Evolutionary conservation across 805 yeast genomes (phyloP), one percentile per base, ranked within the genome.

Genomic region (Zygosaccharomyces gambellarensis): DNA sequence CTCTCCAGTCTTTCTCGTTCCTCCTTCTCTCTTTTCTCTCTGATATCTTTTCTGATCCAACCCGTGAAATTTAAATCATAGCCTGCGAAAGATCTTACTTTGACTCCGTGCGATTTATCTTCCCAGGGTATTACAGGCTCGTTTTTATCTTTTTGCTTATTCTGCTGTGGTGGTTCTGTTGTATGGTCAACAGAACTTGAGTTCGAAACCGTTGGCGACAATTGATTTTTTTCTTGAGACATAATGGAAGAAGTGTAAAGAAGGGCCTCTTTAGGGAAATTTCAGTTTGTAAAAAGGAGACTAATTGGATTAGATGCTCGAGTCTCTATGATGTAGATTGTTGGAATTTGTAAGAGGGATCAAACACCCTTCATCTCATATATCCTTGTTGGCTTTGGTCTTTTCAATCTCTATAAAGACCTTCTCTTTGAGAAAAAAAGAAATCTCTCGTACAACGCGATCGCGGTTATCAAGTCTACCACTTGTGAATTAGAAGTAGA

Each of bases 81-180:
- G 23, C 66, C 65, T 28, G 63, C 59, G 36, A 64, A 64, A 36
- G 62, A 56, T 46, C 55, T 62, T 17, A 64, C 52, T 2, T 48
- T 50, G 5, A 61, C 55, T 10, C 48, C 51, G 5, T 51, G 50
- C 3, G 53, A 50, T 11, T 44, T 53, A 25, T 50, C 48, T 14
- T 54, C 55, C 67, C 66, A 59, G n/a, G 61, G 65, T 3, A 57
- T 43, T 5, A 53, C 65, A 11, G 59, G 64, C 30, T 40, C 46
- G 12, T 45, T 46, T 19, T 51, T 42, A 32, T 44, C 52, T 38
- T 30, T 29, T 32, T 39, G 47, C 23, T 51, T 48, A 28, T 39
- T 48, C 39, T 36, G 36, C 22, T 12, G 52, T n/a, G 36, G 45
- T 19, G 43, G 47, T 34, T 25, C 43, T 32, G 36, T 36, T 19